A percentile compares a stretch with the other conserved stretches of the same genome.
These are phyloP conservation scores for Plasmodium malariae DNA, from an alignment of 169 alveolate genomes.

Conservation along the genomic window DNA sequence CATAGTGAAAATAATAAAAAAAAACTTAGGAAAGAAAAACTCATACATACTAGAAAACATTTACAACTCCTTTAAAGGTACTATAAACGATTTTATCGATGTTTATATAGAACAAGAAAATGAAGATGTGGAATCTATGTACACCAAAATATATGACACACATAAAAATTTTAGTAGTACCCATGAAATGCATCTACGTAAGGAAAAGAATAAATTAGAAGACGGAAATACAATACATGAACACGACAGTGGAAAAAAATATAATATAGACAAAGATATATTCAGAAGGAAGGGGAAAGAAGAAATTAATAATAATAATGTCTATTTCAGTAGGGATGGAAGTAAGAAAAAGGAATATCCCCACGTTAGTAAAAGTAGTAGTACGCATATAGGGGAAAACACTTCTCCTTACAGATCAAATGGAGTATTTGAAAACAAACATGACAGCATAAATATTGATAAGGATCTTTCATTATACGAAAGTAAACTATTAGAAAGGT, in stretches of 20 bases:
- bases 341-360: constrained; percentile 8
- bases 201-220: background rate
- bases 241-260: background rate
- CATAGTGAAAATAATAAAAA: constrained; percentile 25
- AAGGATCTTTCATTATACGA: too few species aligned
- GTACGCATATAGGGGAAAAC: too few species aligned
- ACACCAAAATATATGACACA: constrained; percentile 21
- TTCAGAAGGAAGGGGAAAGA: constrained; percentile 14
- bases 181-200: background rate
- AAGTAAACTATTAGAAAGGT: too few species aligned
- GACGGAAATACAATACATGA: constrained; percentile 1
- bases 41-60: constrained; percentile 24
- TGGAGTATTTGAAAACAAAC: too few species aligned
- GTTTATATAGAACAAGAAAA: constrained; percentile 18
- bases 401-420: too few species aligned
- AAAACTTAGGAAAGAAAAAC: constrained; percentile 10
- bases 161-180: background rate
- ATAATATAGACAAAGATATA: constrained; percentile 17
- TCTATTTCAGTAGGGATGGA: too few species aligned
- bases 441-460: too few species aligned
- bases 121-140: background rate
- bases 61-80: constrained; percentile 34
- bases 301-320: too few species aligned
- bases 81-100: constrained; percentile 49
- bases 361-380: too few species aligned